Conservation (phyloP, 805 yeast species). For the Schizosaccharomyces lindneri region DNA sequence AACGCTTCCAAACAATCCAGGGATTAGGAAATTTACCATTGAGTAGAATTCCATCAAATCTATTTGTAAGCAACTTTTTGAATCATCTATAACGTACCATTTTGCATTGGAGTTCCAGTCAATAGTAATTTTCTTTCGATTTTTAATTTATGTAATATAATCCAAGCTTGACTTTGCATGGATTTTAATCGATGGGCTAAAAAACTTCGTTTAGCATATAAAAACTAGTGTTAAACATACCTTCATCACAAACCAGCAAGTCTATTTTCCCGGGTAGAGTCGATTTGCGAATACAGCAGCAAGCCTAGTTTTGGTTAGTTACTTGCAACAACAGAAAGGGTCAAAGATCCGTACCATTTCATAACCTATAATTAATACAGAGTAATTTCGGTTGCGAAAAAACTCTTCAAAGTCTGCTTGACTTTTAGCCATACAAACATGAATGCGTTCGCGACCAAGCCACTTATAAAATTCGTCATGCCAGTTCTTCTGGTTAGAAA, state of each 20-base stretch:
- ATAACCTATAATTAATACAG: slow-evolving; percentile 66
- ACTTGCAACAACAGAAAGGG: background rate
- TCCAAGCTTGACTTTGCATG: background rate
- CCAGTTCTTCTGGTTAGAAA: slow-evolving; percentile 38
- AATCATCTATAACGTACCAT: background rate
- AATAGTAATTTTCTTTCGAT: background rate
- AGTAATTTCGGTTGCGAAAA: slow-evolving; percentile 45
- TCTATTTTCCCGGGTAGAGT: slow-evolving; percentile 21
- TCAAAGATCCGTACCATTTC: slow-evolving; percentile 33
- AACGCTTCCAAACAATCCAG: slow-evolving; percentile 48
- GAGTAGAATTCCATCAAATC: slow-evolving; percentile 64
- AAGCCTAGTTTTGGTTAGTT: background rate
- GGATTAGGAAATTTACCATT: slow-evolving; percentile 61
- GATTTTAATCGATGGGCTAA: background rate
- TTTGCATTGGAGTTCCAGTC: background rate
- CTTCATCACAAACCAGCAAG: slow-evolving; percentile 77
- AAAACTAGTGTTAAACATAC: slow-evolving; percentile 58
- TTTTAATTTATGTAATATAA: background rate
- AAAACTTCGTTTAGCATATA: background rate
- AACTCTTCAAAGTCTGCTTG: slow-evolving; percentile 34
- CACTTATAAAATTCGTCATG: slow-evolving; percentile 67
- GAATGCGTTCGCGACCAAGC: slow-evolving; percentile 42
- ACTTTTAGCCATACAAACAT: slow-evolving; percentile 33
- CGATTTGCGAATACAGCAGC: background rate
- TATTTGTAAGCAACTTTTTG: slow-evolving; percentile 17